phyloP scores from a whole-genome alignment of 108 stramenopile species.

The Cyclostephanos tholiformis region DNA sequence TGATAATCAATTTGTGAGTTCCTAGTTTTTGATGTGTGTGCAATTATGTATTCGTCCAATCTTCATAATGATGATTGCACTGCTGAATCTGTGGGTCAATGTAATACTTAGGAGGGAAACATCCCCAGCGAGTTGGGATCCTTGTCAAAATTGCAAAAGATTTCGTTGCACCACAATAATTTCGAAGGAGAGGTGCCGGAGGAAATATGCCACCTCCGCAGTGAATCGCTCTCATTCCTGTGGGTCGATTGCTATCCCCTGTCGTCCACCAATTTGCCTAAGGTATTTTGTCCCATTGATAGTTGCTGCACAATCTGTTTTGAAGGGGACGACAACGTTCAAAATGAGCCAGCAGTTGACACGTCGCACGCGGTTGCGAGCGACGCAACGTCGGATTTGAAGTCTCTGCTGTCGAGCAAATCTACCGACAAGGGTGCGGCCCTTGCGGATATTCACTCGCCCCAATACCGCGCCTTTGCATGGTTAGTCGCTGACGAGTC shows the following conservation, averaged over 20 bases:
- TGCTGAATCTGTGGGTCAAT: not conserved
- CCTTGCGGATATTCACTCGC: slow-evolving; percentile 13
- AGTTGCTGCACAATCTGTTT: slow-evolving; percentile 44
- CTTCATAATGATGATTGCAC: not conserved
- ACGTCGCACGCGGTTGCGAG: slow-evolving; percentile 16
- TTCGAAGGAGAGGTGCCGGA: not conserved
- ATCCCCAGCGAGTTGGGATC: not conserved
- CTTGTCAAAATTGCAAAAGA: not conserved
- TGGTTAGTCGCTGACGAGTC: slow-evolving; percentile 24
- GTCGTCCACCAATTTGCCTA: slow-evolving; percentile 14
- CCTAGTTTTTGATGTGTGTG: not conserved
- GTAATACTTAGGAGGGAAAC: not conserved
- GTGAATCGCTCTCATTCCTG: not conserved
- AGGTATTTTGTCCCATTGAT: slow-evolving; percentile 26
- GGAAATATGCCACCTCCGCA: not conserved
- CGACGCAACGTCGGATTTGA: slow-evolving; percentile 12
- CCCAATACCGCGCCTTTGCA: slow-evolving; percentile 28
- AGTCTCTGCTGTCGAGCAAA: slow-evolving; percentile 3
- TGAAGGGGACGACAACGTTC: slow-evolving; percentile 31
- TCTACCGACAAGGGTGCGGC: slow-evolving; percentile 17
- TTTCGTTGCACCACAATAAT: slow-evolving; percentile 1
- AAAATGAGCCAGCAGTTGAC: slow-evolving; percentile 1
- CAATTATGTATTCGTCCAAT: not conserved
- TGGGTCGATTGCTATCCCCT: slow-evolving; percentile 10
- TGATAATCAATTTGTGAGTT: slow-evolving; percentile 17